phyloP scores from a whole-genome alignment of 2,329 filamentous ascomycete species.

The Ceratocystis papillata region DNA sequence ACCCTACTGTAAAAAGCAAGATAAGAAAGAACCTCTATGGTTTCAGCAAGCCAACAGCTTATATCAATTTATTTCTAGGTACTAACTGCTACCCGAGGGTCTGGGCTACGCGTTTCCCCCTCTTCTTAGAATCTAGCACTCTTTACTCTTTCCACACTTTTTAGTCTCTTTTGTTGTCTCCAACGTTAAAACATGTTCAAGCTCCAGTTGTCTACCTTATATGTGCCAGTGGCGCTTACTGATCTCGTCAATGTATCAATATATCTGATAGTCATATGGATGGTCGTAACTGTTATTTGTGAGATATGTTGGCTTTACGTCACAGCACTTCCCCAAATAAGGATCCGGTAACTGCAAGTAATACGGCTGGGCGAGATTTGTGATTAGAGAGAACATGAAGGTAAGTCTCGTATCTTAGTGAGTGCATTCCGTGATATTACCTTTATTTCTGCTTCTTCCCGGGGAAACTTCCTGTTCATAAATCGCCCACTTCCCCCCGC shows the following conservation, averaged over 20 bases:
- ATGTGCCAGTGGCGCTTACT: not conserved
- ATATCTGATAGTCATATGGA: too few species aligned
- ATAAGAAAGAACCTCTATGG: too few species aligned
- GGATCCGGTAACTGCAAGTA: not conserved
- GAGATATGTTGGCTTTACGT: not conserved
- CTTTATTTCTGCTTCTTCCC: not conserved
- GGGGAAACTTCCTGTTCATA: not conserved
- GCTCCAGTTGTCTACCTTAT: too few species aligned
- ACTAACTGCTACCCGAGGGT: too few species aligned
- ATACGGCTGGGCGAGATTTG: not conserved
- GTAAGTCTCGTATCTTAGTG: not conserved
- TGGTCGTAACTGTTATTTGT: not conserved
- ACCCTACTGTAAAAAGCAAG: too few species aligned
- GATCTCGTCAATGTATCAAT: not conserved
- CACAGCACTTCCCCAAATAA: not conserved
- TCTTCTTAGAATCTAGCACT: too few species aligned
- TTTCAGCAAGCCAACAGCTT: too few species aligned
- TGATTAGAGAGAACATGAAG: not conserved
- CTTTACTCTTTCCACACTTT: too few species aligned
- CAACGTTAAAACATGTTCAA: too few species aligned
- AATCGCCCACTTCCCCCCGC: not conserved
- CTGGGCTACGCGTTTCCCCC: too few species aligned
- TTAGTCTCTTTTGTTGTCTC: too few species aligned
- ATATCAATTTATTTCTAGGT: too few species aligned
- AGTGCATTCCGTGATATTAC: not conserved